Base-by-base conservation (phyloP, 1,284 basidiomycete genomes). In the Macrocystidia cucumis region DNA sequence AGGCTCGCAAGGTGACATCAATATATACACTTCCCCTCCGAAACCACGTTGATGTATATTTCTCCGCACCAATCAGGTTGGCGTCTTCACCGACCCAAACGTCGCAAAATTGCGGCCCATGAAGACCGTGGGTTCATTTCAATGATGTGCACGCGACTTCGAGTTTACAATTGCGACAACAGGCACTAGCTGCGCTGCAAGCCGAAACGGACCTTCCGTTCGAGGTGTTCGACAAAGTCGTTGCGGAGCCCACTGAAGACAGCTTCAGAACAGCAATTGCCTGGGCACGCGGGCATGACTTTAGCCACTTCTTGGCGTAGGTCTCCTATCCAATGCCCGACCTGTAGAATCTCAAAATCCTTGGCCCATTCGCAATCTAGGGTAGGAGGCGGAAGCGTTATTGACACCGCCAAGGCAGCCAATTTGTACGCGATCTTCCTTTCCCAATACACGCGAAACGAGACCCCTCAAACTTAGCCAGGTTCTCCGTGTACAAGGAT, bases 301-400 rank as follows among this genome's bases (percentile, higher is more conserved):
- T 95, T 55, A 91, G 84, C 46, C 93, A 97, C 56, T 96, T 93
- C 67, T 69, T 96, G 24, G 92, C 92, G 85, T 88, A 51, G 44
- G 78, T 66, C n/a, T 24, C 38, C 21, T 17, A 17, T 39, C 32
- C 22, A 34, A 25, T 17, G 9, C 13, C 18, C 26, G 16, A 17
- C 9, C 23, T 32, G 16, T 16, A 7, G 11, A 33, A 40, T 30
- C 19, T 32, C 22, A 32, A 35, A 36, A 16, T n/a, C n/a, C n/a
- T n/a, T n/a, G n/a, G n/a, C n/a, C n/a, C n/a, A n/a, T n/a, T n/a
- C n/a, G n/a, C n/a, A n/a, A n/a, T 45, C 25, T 44, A 89, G 85
- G 32, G 89, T 97, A 17, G 92, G 93, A 45, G 93, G 93, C 27
- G 93, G 93, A 43, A 91, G 87, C 45, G 90, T 93, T 19, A 98